These are phyloP conservation scores for Colletotrichum sp. DNA, from an alignment of 2,329 filamentous ascomycete genomes.

Conservation along the genomic window DNA sequence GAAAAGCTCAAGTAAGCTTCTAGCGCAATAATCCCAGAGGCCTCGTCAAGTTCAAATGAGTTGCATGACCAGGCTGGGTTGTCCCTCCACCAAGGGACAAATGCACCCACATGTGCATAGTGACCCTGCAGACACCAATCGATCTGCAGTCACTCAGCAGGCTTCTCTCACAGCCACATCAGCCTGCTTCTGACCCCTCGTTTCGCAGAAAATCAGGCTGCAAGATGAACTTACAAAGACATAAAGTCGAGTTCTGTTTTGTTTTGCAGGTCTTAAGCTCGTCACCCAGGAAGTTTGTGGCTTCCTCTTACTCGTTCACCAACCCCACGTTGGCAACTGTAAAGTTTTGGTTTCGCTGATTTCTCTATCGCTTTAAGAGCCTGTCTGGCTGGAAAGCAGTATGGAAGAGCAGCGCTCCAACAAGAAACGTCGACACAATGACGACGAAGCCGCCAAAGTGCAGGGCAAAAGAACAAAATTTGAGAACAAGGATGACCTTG, in stretches of 20 bases:
- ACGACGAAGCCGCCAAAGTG: background rate
- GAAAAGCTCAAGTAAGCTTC: no score
- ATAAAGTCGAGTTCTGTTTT: background rate
- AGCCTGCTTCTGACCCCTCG: background rate
- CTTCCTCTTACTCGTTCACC: no score
- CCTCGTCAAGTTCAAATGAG: no score
- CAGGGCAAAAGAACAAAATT: background rate
- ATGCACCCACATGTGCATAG: background rate
- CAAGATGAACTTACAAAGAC: background rate
- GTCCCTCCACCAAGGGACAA: no score
- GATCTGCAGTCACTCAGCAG: background rate
- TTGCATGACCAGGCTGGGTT: background rate
- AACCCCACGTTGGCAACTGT: no score
- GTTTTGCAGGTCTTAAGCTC: no score
- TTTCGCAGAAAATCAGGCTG: background rate
- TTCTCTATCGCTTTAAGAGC: background rate
- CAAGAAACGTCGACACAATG: background rate
- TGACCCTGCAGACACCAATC: background rate
- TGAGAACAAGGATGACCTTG: fast-evolving
- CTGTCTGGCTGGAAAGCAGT: fast-evolving
- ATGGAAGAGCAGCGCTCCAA: fast-evolving
- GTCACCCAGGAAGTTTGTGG: no score
- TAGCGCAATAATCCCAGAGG: no score
- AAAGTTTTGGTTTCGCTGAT: no score
- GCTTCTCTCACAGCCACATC: background rate